Conservation (phyloP, 805 yeast species). For the Candida arabinofermentans region DNA sequence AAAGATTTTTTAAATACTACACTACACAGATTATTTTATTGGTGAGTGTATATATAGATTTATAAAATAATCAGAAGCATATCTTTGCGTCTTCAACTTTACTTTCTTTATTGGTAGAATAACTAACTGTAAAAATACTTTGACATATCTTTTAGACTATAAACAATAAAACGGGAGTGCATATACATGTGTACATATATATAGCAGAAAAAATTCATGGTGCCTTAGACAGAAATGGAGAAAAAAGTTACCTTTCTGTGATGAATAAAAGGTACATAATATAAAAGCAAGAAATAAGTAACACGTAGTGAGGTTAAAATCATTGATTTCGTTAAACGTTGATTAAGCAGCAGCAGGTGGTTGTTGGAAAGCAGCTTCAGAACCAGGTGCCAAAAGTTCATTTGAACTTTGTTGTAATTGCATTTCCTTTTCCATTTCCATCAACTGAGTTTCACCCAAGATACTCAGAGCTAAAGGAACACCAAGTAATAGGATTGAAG, state of each 20-base stretch:
- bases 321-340: neutral
- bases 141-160: neutral
- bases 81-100: no score
- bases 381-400: constrained; percentile 69
- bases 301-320: neutral
- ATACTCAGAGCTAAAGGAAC: constrained; percentile 90
- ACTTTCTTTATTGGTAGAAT: neutral
- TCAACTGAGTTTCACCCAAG: constrained; percentile 87
- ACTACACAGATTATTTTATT: no score
- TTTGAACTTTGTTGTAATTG: constrained; percentile 68
- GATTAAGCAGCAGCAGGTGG: constrained; percentile 12
- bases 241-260: no score
- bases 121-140: neutral
- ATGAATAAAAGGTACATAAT: no score
- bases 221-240: no score
- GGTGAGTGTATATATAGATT: no score
- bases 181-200: neutral
- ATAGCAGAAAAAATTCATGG: neutral
- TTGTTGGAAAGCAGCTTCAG: constrained; percentile 40
- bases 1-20: constrained; percentile 38
- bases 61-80: no score
- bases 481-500: constrained; percentile 81
- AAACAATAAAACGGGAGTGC: neutral
- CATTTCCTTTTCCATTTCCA: constrained; percentile 91
- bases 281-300: neutral